phyloP scores from a whole-genome alignment of 768 basidiomycete genomes.

The Stropharia rugosoannulata region DNA sequence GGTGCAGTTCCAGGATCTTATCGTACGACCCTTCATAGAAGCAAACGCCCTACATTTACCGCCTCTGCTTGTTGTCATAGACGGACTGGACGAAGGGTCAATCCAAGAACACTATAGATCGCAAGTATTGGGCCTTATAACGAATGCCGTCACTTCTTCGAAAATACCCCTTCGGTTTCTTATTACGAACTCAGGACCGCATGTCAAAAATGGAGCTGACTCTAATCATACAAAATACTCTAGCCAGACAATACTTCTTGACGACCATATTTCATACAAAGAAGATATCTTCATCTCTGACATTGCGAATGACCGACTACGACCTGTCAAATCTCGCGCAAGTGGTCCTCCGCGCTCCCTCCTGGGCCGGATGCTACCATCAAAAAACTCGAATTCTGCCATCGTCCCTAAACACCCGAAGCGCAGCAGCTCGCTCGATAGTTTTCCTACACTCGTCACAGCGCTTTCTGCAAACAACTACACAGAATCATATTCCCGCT shows the following conservation, averaged over 20 bases:
- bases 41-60: not conserved
- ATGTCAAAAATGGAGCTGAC: not conserved
- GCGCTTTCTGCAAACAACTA: not conserved
- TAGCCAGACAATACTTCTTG: not conserved
- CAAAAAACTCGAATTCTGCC: not conserved
- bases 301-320: not conserved
- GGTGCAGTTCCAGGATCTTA: slow-evolving; percentile 6
- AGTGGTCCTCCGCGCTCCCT: not conserved
- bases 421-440: not conserved
- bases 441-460: slow-evolving; percentile 4
- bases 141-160: not conserved
- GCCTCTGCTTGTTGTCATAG: slow-evolving; percentile 2
- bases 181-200: not conserved
- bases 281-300: not conserved
- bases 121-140: slow-evolving; percentile 1
- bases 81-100: slow-evolving; percentile 1
- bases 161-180: slow-evolving; percentile 7
- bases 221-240: not conserved
- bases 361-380: not conserved
- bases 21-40: not conserved
- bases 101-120: not conserved
- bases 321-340: not conserved
- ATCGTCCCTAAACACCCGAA: not conserved
- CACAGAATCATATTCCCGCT: slow-evolving; percentile 7
- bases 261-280: not conserved